Base-by-base conservation (phyloP, 495 filamentous ascomycete species). In the Pyrenopolyporus hunteri region DNA sequence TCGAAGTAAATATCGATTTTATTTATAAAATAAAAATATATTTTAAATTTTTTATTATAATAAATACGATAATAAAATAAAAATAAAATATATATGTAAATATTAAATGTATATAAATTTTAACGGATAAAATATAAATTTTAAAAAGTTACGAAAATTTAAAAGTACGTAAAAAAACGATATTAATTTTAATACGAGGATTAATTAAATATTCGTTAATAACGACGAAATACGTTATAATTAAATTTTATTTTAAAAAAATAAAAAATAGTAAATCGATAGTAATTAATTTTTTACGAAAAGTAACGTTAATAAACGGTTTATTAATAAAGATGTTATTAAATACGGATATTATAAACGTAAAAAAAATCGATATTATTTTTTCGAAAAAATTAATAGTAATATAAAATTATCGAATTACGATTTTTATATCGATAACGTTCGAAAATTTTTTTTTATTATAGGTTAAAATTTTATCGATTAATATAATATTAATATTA, bases 191-290 rank as follows among this genome's bases (percentile, higher is more conserved):
- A 19, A 47, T 32, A n/a, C 2, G 20, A 3, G n/a, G 8, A 4
- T 20, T 47, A 20, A 47, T 32, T 17, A 31, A 47, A 33, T 11
- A 33, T 8, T 3, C 20, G 33, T 20, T 33, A 33, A 32, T 20
- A 20, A 32, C 17, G 20, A 13, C 11, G 20, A 47, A 47, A 20
- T 47, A 47, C 16, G 33, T 32, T 2, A 46, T 44, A n/a, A 2
- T 44, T n/a, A 8, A 19, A n/a, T 44, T 44, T 44, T 44, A 44
- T 44, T 45, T 45, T 29, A 45, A 45, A 47, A 13, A 8, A 11
- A 9, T 47, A 20, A 20, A 47, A 17, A 47, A 47, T 19, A 40
- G 20, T 33, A 47, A 47, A 17, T 47, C 10, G 11, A 32, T 44
- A 1, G 13, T 44, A 26, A 44, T 44, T 13, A 19, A 31, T 17